These are phyloP conservation scores for Cladosporium sp. DNA, from an alignment of 2,329 filamentous ascomycete species.

Conservation along the genomic window DNA sequence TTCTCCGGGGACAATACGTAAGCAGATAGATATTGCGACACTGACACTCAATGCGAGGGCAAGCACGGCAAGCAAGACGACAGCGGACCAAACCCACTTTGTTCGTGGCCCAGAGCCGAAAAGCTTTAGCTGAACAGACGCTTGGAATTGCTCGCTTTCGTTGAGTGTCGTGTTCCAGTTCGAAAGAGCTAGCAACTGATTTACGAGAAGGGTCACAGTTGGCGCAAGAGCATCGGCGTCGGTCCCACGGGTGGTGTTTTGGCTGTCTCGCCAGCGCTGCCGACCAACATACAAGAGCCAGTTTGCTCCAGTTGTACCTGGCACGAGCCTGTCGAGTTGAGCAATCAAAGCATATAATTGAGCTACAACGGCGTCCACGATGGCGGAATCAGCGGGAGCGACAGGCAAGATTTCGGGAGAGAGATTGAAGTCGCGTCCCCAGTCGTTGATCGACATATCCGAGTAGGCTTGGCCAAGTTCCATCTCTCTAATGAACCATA, in stretches of 20 bases:
- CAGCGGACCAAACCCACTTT: neutral
- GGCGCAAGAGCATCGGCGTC: neutral
- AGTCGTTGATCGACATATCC: neutral
- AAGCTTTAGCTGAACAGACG: neutral
- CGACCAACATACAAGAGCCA: neutral
- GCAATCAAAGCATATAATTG: neutral
- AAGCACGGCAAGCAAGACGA: neutral
- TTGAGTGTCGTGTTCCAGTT: neutral
- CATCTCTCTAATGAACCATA: neutral
- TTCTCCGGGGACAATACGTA: neutral
- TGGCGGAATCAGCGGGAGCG: neutral
- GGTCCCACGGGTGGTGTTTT: neutral
- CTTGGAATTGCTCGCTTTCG: neutral
- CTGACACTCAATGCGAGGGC: neutral
- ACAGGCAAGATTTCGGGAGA: neutral
- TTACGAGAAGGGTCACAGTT: neutral
- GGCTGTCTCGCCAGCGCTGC: too few relatives aligned
- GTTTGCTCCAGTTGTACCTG: neutral
- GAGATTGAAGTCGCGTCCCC: too few relatives aligned
- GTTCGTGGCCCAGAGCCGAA: neutral
- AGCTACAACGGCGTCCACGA: neutral
- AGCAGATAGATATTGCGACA: neutral
- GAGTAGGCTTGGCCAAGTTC: neutral
- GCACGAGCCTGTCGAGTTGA: neutral
- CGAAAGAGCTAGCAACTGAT: neutral